Percentiles rank a stretch among this genome's conserved stretches.
Conservation (phyloP, 352 stramenopile species). For the Phytophthora idaei region DNA sequence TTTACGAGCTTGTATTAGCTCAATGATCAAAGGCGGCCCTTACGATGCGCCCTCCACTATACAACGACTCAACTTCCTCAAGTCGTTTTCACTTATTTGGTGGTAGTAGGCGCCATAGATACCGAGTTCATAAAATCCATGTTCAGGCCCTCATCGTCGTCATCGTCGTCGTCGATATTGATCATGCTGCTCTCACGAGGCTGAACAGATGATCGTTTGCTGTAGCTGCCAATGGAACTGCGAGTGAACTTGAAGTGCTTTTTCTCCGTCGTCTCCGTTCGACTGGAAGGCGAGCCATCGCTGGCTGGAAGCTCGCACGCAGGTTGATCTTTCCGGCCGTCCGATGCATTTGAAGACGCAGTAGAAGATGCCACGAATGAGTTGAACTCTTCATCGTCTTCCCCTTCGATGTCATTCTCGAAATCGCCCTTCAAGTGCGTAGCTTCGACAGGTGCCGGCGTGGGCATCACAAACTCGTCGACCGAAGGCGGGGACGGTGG, state of each 20-base stretch:
- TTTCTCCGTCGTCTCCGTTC: slow-evolving; percentile 26
- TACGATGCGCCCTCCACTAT: neutral
- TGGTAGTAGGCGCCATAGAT: slow-evolving; percentile 25
- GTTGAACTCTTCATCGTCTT: slow-evolving; percentile 35
- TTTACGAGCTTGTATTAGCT: too few relatives aligned
- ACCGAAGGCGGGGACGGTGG: slow-evolving; percentile 37
- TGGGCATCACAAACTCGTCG: slow-evolving; percentile 33
- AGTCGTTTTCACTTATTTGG: slow-evolving; percentile 25
- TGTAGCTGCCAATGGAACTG: slow-evolving; percentile 25
- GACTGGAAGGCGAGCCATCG: slow-evolving; percentile 14
- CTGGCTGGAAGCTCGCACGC: slow-evolving; percentile 23
- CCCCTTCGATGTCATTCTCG: slow-evolving; percentile 33
- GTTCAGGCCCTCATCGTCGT: slow-evolving; percentile 70
- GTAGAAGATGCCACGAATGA: slow-evolving; percentile 35
- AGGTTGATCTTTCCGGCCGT: slow-evolving; percentile 27
- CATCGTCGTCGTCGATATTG: slow-evolving; percentile 42
- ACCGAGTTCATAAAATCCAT: slow-evolving; percentile 80
- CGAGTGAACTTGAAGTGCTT: slow-evolving; percentile 53
- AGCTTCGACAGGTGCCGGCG: slow-evolving; percentile 12
- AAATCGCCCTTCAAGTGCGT: slow-evolving; percentile 8
- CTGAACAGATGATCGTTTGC: slow-evolving; percentile 35
- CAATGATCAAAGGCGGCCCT: neutral
- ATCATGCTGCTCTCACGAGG: slow-evolving; percentile 42
- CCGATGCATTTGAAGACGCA: slow-evolving; percentile 13
- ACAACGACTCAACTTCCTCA: slow-evolving; percentile 3